Conservation (phyloP, 2,329 filamentous ascomycete genomes). For the Fusarium euwallaceae region DNA sequence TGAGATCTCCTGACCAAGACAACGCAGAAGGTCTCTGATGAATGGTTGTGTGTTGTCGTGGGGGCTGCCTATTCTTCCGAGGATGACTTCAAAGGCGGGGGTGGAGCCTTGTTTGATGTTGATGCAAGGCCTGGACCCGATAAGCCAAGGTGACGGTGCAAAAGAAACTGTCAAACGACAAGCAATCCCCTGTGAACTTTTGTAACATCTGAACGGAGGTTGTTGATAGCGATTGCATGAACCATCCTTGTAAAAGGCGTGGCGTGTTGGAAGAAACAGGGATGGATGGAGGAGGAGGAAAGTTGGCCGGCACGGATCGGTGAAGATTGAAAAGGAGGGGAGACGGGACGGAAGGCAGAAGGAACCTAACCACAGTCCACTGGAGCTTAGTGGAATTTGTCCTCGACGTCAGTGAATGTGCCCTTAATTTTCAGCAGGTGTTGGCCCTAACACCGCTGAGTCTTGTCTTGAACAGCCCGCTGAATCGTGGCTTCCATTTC, state of each 20-base stretch:
- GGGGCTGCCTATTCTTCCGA: constrained; percentile 16
- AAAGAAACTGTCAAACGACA: constrained; percentile 12
- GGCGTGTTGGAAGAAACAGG: constrained; percentile 13
- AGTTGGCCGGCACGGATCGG: not conserved
- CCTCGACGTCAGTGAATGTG: not conserved
- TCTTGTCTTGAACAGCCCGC: constrained; percentile 12
- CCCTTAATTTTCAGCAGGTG: constrained; percentile 9
- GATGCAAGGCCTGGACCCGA: constrained; percentile 11
- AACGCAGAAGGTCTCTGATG: constrained; percentile 17
- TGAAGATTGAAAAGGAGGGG: not conserved
- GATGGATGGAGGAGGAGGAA: not conserved
- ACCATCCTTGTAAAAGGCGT: not conserved
- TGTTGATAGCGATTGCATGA: constrained; percentile 33
- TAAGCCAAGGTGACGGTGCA: constrained; percentile 29
- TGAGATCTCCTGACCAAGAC: constrained; percentile 16
- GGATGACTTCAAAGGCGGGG: constrained; percentile 8
- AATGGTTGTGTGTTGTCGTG: constrained; percentile 3
- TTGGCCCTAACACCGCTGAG: not conserved
- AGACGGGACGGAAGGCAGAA: not conserved
- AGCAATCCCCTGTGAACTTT: constrained; percentile 27
- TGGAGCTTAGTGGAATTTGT: not conserved
- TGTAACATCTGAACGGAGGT: constrained; percentile 16
- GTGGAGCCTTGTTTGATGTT: not conserved
- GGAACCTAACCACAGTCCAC: not conserved
- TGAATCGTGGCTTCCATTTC: constrained; percentile 34